These are phyloP conservation scores for Polygonum maritimum DNA, from an alignment of 148 eudicot genomes.

Conservation along the genomic window DNA sequence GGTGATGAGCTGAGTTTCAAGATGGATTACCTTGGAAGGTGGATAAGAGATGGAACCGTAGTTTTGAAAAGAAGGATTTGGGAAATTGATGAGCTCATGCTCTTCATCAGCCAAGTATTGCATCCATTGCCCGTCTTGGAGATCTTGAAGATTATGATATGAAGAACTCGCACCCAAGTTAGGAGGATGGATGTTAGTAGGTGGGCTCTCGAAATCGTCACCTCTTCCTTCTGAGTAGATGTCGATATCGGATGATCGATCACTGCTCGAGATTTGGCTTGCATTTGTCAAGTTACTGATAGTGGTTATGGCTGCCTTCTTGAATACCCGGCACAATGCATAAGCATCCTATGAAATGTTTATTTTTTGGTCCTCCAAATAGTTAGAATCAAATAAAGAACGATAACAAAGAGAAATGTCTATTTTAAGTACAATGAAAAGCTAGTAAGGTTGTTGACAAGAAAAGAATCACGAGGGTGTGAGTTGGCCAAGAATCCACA, in stretches of 20 bases:
- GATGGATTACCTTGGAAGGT: slow-evolving; percentile 48
- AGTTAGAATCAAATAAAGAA: background rate
- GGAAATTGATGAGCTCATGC: slow-evolving; percentile 17
- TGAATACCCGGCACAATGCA: slow-evolving; percentile 58
- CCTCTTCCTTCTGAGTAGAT: slow-evolving; percentile 44
- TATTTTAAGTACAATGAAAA: background rate
- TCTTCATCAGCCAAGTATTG: slow-evolving; percentile 65
- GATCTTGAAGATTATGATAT: slow-evolving; percentile 1
- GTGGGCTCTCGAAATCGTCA: slow-evolving; percentile 39
- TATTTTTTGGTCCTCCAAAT: background rate
- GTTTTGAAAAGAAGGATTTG: slow-evolving; percentile 25
- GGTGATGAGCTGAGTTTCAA: background rate
- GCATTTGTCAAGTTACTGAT: slow-evolving; percentile 21
- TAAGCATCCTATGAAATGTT: slow-evolving; percentile 40
- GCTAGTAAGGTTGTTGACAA: background rate
- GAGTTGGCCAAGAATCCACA: background rate
- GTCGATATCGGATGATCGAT: slow-evolving; percentile 52
- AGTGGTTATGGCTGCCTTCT: slow-evolving; percentile 28
- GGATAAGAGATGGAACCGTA: slow-evolving; percentile 34
- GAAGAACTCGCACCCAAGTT: slow-evolving; percentile 6
- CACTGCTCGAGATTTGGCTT: slow-evolving; percentile 31
- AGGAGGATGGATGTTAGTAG: slow-evolving; percentile 14
- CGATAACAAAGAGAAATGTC: background rate
- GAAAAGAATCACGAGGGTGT: slow-evolving; percentile 5
- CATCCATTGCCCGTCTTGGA: slow-evolving; percentile 61